A percentile compares a stretch with the other conserved stretches of the same genome.
Conservation (phyloP, 2,329 filamentous ascomycete species). For the Cladophialophora yegresii region DNA sequence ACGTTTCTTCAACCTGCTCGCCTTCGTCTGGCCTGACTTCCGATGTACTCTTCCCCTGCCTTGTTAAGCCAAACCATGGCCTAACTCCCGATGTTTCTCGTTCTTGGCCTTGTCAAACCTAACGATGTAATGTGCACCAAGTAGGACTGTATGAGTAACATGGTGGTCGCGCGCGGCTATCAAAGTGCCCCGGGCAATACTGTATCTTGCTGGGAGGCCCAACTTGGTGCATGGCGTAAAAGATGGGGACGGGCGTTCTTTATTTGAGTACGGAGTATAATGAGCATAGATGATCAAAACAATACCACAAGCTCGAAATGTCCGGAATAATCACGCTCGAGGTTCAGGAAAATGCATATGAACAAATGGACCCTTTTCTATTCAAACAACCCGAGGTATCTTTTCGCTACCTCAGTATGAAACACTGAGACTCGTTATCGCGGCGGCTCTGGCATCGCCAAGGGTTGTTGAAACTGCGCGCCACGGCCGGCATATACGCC, state of each 20-base stretch:
- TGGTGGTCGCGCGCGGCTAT: too few species aligned
- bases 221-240: too few species aligned
- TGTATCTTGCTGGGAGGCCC: too few species aligned
- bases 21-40: not conserved
- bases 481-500: slow-evolving; percentile 41
- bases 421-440: slow-evolving; percentile 32
- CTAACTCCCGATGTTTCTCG: too few species aligned
- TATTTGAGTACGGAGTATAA: too few species aligned
- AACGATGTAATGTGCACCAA: too few species aligned
- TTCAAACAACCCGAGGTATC: slow-evolving; percentile 4
- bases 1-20: too few species aligned
- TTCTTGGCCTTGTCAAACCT: too few species aligned
- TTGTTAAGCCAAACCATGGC: too few species aligned
- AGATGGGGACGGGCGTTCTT: too few species aligned
- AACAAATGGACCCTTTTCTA: not conserved
- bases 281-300: not conserved
- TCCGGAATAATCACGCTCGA: not conserved
- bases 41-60: not conserved
- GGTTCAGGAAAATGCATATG: not conserved
- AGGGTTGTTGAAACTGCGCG: not conserved
- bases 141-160: too few species aligned
- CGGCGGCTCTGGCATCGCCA: slow-evolving; percentile 2
- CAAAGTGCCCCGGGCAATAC: too few species aligned
- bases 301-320: slow-evolving; percentile 2
- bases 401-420: slow-evolving; percentile 19